phyloP scores from a whole-genome alignment of 306 rosid species.

The Astragalus glycyphyllos region DNA sequence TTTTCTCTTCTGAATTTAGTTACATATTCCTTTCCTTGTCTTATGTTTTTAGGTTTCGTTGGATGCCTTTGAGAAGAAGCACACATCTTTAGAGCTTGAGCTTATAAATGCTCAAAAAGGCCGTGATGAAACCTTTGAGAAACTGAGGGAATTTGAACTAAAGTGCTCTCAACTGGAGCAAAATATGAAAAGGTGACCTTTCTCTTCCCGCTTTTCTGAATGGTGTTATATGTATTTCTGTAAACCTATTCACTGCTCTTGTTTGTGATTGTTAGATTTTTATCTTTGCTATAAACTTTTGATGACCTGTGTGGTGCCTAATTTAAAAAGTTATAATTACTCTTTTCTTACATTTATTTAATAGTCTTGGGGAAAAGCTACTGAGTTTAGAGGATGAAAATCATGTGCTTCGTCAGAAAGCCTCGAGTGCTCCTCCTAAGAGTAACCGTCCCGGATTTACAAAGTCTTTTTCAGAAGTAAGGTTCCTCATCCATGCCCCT shows the following conservation, averaged over 20 bases:
- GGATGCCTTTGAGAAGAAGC: conserved; percentile 77
- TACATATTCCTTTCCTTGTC: conserved; percentile 36
- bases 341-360: conserved; percentile 26
- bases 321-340: neutral
- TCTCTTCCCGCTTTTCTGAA: conserved; percentile 10
- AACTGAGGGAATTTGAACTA: conserved; percentile 69
- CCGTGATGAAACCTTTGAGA: conserved; percentile 55
- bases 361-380: conserved; percentile 82
- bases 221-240: conserved; percentile 25
- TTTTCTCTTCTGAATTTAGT: conserved; percentile 34
- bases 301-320: conserved; percentile 1
- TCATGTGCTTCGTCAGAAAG: conserved; percentile 80
- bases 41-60: conserved; percentile 62
- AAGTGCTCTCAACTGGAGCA: conserved; percentile 75
- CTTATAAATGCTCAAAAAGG: conserved; percentile 65
- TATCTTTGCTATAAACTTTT: conserved; percentile 34
- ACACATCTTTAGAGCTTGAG: conserved; percentile 57
- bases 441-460: conserved; percentile 64
- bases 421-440: conserved; percentile 73
- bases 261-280: conserved; percentile 25
- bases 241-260: conserved; percentile 5
- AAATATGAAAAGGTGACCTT: conserved; percentile 68
- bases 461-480: conserved; percentile 76
- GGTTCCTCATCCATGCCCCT: conserved; percentile 34
- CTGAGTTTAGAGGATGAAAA: conserved; percentile 78